Evolutionary conservation across 2,329 filamentous ascomycete genomes (phyloP), one percentile per base, ranked within the genome.

Genomic region (Tolypocladium inflatum): DNA sequence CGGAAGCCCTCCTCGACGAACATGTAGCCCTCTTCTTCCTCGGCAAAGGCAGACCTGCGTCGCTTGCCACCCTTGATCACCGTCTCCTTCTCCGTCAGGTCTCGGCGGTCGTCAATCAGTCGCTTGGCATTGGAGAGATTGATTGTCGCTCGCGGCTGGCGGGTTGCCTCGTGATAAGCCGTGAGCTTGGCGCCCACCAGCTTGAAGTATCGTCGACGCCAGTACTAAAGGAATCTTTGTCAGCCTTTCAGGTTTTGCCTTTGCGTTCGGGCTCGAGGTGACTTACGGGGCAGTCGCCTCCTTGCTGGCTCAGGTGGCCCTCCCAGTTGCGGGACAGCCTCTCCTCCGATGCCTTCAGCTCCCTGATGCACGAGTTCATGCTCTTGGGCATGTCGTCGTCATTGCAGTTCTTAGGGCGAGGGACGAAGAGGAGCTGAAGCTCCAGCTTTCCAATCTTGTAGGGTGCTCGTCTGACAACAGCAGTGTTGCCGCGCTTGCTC

Each of bases 361-460:
- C 94, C 21, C 94, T 84, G 65, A 97, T 89, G 72, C 91, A 96
- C 50, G 90, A 89, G 73, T 94, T 96, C 92, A 99, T 96, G 78
- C 92, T 97, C 85, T 97, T 97, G 57, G 94, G 94, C 91, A 99
- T 97, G 65, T 97, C 93, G 19, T 97, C 92, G 63, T 97, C 94
- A 55, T 85, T 86, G 37, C 86, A 81, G 51, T 88, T 89, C 77
- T 90, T 93, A 5, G 94, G 93, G 66, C 92, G 91, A 0, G 94
- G 94, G 1, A 99, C 91, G 68, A 96, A 99, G 17, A 99, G 80
- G 10, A 99, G 82, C 76, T 99, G 94, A 43, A 99, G 79, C 70
- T 96, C 90, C 57, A 99, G 81, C 76, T 96, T 96, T 63, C 92
- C 94, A 67, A 99, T 86, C 74, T 93, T 91, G 77, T 99, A 99